phyloP scores from a whole-genome alignment of 176 grass and related monocot genomes.

The Canna indica region DNA sequence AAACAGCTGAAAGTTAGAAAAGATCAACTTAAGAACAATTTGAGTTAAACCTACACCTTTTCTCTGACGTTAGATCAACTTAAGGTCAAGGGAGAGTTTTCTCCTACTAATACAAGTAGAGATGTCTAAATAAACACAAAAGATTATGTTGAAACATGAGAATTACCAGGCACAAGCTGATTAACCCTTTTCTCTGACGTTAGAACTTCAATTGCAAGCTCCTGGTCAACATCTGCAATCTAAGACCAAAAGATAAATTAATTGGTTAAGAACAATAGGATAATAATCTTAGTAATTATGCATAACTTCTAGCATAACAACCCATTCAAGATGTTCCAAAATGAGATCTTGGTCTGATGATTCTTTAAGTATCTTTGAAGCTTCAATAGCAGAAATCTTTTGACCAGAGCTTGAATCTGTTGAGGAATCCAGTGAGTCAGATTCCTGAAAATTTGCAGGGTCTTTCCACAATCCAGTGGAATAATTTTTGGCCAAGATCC shows the following conservation, averaged over 20 bases:
- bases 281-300: not conserved
- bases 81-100: too few relatives aligned
- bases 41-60: too few relatives aligned
- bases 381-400: conserved; percentile 69
- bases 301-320: conserved; percentile 29
- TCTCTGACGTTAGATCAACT: too few relatives aligned
- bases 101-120: too few relatives aligned
- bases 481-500: conserved; percentile 75
- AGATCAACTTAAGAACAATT: too few relatives aligned
- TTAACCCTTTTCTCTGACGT: conserved; percentile 71
- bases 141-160: not conserved
- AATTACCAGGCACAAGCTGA: conserved; percentile 77
- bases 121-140: not conserved
- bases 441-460: conserved; percentile 27
- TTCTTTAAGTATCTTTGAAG: conserved; percentile 69
- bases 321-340: conserved; percentile 96
- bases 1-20: too few relatives aligned
- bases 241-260: conserved; percentile 26
- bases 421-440: conserved; percentile 22
- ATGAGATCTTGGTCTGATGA: conserved; percentile 80
- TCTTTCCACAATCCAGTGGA: conserved; percentile 62
- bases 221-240: conserved; percentile 78
- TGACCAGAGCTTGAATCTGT: conserved; percentile 30
- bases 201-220: conserved; percentile 68
- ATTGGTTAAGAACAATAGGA: not conserved